Conservation (phyloP, 805 yeast genomes). For the Wickerhamiella musiphila region DNA sequence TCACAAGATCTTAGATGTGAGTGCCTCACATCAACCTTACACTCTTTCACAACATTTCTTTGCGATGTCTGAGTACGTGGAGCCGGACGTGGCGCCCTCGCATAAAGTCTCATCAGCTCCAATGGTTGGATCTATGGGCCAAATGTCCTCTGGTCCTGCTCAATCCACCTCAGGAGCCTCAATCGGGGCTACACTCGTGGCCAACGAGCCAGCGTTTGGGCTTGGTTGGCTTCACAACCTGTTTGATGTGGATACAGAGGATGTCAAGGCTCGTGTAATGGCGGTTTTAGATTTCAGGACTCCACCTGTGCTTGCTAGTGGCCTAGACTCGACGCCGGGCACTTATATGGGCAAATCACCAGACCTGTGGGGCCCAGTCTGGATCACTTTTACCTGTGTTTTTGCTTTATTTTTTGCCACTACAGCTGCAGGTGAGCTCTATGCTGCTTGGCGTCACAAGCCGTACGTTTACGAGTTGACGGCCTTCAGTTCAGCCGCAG, state of each 20-base stretch:
- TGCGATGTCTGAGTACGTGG: too few species aligned
- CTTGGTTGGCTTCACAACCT: slow-evolving; percentile 3
- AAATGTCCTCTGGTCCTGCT: too few species aligned
- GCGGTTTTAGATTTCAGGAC: slow-evolving; percentile 39
- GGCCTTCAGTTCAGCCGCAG: slow-evolving; percentile 48
- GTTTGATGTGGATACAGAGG: slow-evolving; percentile 51
- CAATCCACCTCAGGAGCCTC: too few species aligned
- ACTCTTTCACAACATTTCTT: too few species aligned
- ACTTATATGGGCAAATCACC: slow-evolving; percentile 26
- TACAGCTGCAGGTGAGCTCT: slow-evolving; percentile 48
- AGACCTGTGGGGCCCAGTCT: slow-evolving; percentile 76
- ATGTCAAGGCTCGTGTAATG: slow-evolving; percentile 37
- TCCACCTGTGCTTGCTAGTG: slow-evolving; percentile 14
- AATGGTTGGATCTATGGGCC: too few species aligned
- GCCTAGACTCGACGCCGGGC: slow-evolving; percentile 8
- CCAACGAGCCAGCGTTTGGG: too few species aligned
- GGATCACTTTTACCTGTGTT: slow-evolving; percentile 77
- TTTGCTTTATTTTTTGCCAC: slow-evolving; percentile 59
- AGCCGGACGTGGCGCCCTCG: too few species aligned
- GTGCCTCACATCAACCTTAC: too few species aligned
- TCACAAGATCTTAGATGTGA: too few species aligned
- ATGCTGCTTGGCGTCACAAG: slow-evolving; percentile 28
- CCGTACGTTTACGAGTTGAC: slow-evolving; percentile 43
- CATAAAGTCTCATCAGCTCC: too few species aligned
- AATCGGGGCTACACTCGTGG: too few species aligned